phyloP scores from a whole-genome alignment of 2,329 filamentous ascomycete genomes.

The Xylaria digitata region DNA sequence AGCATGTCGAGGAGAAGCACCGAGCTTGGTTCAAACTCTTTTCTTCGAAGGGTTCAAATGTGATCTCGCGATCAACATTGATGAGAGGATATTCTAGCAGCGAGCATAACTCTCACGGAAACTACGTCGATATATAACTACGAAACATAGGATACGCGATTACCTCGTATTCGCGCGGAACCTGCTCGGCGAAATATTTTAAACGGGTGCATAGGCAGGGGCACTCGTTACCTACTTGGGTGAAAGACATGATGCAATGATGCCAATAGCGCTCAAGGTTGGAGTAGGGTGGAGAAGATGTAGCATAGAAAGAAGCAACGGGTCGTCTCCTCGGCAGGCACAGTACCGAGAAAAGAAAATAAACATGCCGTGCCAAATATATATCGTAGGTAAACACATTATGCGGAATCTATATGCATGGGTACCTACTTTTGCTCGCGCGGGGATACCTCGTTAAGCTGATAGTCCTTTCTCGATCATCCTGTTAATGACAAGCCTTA shows the following conservation, averaged over 20 bases:
- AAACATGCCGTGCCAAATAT: not conserved
- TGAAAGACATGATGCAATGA: conserved; percentile 23
- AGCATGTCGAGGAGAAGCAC: conserved; percentile 18
- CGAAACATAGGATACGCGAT: not conserved
- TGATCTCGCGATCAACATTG: not conserved
- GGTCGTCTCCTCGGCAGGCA: conserved; percentile 3
- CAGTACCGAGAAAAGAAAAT: not conserved
- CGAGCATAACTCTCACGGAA: not conserved
- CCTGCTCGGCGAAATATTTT: not conserved
- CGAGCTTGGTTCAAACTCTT: not conserved
- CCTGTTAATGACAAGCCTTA: not conserved
- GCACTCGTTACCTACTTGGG: conserved; percentile 22
- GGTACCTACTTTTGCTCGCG: not conserved
- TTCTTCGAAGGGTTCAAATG: not conserved
- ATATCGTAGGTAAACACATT: not conserved
- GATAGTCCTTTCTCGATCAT: not conserved
- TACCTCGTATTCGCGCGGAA: conserved; percentile 12
- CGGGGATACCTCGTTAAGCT: not conserved
- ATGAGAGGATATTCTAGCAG: not conserved
- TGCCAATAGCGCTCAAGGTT: conserved; percentile 6
- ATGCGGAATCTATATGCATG: not conserved
- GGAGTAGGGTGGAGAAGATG: conserved; percentile 14
- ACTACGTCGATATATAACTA: not conserved
- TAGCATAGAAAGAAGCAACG: conserved; percentile 9
- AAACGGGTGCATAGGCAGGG: conserved; percentile 11